Base-by-base conservation (phyloP, 2,329 filamentous ascomycete genomes). In the Penicillium digitatum region DNA sequence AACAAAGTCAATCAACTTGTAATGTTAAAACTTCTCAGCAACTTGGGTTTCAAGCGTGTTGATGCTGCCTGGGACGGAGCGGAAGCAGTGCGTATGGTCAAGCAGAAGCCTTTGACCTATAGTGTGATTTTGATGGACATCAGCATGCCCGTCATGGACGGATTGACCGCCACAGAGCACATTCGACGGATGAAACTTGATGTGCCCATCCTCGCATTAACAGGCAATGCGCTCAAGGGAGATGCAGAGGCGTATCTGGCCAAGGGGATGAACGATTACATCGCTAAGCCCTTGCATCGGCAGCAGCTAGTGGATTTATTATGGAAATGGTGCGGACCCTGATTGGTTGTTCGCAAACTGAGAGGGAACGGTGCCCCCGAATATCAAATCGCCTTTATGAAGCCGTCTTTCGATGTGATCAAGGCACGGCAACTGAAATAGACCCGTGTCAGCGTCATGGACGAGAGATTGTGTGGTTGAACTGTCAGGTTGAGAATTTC, bases 221-320 rank as follows among this genome's bases (percentile, higher is more conserved):
- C 81, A 0, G 80, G 81, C 0, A 81, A 82, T 56, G 81, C 82
- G 0, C 69, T 84, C 18, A 80, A 81, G 47, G 81, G 79, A 0
- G 81, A 84, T 55, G 76, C 74, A 4, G 81, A 83, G 43, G 73
- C 70, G 10, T 84, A 82, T 57, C 69, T 81, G 27, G 75, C 77
- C 5, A 77, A 76, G 47, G 82, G 82, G 0, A 82, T 84, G 80
- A 77, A 79, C 39, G 81, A 79, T 39, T 83, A 82, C 57, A 71
- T 84, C 12, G 71, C 80, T 2, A 84, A 83, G 60, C 81, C 81
- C 0, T 75, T 83, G 11, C 76, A 81, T 60, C 74, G 77, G n/a
- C 75, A 76, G 47, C 69, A 76, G 8, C 60, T 82, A 40, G 70
- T 79, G 26, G 72, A 73, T 24, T 66, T 78, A 53, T 58, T 82